These are phyloP conservation scores for Talaromyces liani DNA, from an alignment of 495 filamentous ascomycete genomes.

Conservation along the genomic window DNA sequence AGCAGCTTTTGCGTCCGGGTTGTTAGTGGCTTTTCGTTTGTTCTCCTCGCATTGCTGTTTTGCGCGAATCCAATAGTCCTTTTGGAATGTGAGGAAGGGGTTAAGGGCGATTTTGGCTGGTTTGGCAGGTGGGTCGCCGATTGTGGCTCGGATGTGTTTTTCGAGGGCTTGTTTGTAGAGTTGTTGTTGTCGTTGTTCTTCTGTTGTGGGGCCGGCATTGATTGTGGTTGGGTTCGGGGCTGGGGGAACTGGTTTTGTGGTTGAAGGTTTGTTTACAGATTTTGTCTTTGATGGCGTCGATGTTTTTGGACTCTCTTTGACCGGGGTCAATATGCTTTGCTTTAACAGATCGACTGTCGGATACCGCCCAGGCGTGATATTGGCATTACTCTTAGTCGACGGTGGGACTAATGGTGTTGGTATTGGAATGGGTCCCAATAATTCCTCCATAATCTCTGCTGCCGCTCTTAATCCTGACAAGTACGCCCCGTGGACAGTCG, in stretches of 20 bases:
- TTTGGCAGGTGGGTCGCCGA: slow-evolving; percentile 65
- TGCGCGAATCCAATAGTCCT: slow-evolving; percentile 69
- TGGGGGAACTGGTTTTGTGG: slow-evolving; percentile 13
- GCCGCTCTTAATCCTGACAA: slow-evolving; percentile 87
- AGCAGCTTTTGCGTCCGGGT: slow-evolving; percentile 56
- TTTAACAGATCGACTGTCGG: not conserved
- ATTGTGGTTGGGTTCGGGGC: slow-evolving; percentile 45
- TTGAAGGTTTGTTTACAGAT: slow-evolving; percentile 1
- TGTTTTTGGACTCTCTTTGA: not conserved
- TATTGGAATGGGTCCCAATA: slow-evolving; percentile 74
- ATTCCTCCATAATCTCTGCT: slow-evolving; percentile 67
- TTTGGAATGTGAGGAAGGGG: slow-evolving; percentile 63
- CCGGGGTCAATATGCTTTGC: not conserved
- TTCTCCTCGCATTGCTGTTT: slow-evolving; percentile 64
- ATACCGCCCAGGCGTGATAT: slow-evolving; percentile 17
- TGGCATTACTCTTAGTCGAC: slow-evolving; percentile 24
- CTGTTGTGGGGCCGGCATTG: slow-evolving; percentile 9
- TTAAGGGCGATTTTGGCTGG: slow-evolving; percentile 66
- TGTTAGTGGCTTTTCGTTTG: slow-evolving; percentile 54
- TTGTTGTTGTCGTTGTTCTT: slow-evolving; percentile 17
- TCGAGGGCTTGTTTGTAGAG: slow-evolving; percentile 69
- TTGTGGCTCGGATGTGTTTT: slow-evolving; percentile 54
- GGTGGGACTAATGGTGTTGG: slow-evolving; percentile 71
- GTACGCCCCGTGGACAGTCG: slow-evolving; percentile 95
- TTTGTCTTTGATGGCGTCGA: not conserved